Evolutionary conservation across 768 basidiomycete genomes (phyloP), one percentile per base, ranked within the genome.

Genomic region (Hericium rajendrae): DNA sequence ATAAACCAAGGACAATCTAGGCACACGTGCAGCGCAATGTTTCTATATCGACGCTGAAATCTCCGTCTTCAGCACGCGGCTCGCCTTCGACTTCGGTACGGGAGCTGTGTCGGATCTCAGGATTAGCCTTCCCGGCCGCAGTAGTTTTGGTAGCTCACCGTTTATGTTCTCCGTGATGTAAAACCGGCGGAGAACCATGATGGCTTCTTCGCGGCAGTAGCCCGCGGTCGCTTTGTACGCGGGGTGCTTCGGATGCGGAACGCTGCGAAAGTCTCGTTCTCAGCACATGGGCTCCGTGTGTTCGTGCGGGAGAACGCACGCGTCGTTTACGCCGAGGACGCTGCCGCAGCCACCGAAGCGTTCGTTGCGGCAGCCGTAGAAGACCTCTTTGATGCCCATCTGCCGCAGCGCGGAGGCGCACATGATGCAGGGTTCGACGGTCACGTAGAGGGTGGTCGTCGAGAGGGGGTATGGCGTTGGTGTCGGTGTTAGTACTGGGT

Each of bases 391-490:
- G 64, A 99, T 91, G 15, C 94, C 94, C 60, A 95, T 72, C 72
- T 98, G 97, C 55, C 95, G 81, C 38, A 99, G 78, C 11, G 95
- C 97, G 22, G 91, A 93, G 12, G 94, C 92, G 63, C 97, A 99
- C 97, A 98, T 98, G 69, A 98, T 93, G 71, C 97, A 99, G 0
- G 95, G 97, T 71, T 99, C 95, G 54, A 99, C 97, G 4, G 97
- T 99, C 53, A 98, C 97, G 69, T 98, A 99, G 28, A 98, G 82
- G 2, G 83, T 89, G 20, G 91, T 94, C 10, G 81, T 76, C 0
- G 78, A 77, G 16, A 99, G 78, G 5, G 91, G 90, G 58, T 89
- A 82, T 48, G 69, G 65, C 0, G 70, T 53, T n/a, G 69, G 59
- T 38, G 69, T 66, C 22, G 82, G 80, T 8, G 87, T 86, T 61